Percentiles rank a stretch among this genome's conserved stretches.
These are phyloP conservation scores for Talaromyces sp. DNA, from an alignment of 2,329 filamentous ascomycete species.

Conservation along the genomic window DNA sequence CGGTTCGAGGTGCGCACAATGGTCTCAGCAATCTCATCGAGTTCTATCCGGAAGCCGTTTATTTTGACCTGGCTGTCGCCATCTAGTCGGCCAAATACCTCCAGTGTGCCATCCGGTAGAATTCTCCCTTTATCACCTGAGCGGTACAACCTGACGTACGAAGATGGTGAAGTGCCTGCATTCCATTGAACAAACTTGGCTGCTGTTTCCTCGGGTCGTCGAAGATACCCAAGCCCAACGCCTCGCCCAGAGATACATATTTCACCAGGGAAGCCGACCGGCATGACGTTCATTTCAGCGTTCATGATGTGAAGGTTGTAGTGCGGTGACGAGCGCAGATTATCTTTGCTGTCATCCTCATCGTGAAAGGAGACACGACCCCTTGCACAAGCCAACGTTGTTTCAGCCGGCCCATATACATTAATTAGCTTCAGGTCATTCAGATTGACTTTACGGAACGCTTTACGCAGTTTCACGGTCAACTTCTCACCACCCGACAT, in stretches of 20 bases:
- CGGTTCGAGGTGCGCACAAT: conserved; percentile 26
- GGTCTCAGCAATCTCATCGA: conserved; percentile 44
- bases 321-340: conserved; percentile 31
- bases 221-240: conserved; percentile 23
- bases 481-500: conserved; percentile 15
- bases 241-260: conserved; percentile 33
- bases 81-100: conserved; percentile 26
- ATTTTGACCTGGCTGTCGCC: conserved; percentile 33
- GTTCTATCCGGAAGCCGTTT: conserved; percentile 42
- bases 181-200: background rate
- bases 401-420: conserved; percentile 21
- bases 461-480: background rate
- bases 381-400: conserved; percentile 7
- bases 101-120: conserved; percentile 24
- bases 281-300: conserved; percentile 33
- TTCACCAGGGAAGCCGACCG: conserved; percentile 40
- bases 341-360: background rate
- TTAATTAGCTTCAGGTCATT: conserved; percentile 17
- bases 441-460: conserved; percentile 17
- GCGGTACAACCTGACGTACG: conserved; percentile 29
- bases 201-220: conserved; percentile 3
- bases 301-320: conserved; percentile 41
- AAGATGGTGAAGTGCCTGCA: background rate
- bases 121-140: conserved; percentile 31
- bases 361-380: background rate